Evolutionary conservation across 208 protist species (phyloP).

Genomic region (Trypanosoma rangeli): DNA sequence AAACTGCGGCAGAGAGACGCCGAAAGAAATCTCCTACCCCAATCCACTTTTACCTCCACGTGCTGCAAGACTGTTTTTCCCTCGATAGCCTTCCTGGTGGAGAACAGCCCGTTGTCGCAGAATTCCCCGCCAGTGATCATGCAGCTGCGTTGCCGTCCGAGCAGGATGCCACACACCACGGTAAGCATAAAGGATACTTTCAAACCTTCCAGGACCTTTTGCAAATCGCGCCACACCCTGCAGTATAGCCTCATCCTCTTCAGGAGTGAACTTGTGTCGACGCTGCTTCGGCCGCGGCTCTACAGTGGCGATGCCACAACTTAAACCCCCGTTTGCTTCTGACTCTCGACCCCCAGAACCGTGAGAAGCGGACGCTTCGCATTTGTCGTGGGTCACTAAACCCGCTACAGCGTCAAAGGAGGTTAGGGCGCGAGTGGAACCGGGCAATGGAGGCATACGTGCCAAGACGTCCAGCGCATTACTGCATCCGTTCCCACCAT

Average conservation of each 20-base stretch:
- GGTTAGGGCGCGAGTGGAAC: slow-evolving; percentile 26
- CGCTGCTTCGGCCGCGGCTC: slow-evolving; percentile 9
- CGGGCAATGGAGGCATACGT: slow-evolving; percentile 36
- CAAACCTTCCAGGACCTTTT: slow-evolving; percentile 45
- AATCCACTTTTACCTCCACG: neutral
- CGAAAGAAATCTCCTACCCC: neutral
- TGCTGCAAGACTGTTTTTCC: slow-evolving; percentile 23
- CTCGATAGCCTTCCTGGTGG: slow-evolving; percentile 26
- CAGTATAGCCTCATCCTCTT: slow-evolving; percentile 79
- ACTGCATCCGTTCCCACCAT: neutral
- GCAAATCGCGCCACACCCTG: slow-evolving; percentile 69
- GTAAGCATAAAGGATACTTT: slow-evolving; percentile 66
- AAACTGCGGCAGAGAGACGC: neutral
- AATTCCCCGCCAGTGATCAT: slow-evolving; percentile 84
- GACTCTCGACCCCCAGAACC: neutral
- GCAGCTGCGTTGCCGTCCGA: slow-evolving; percentile 64
- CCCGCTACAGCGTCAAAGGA: slow-evolving; percentile 35
- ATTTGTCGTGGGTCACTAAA: neutral
- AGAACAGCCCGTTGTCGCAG: slow-evolving; percentile 44
- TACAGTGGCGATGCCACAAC: neutral
- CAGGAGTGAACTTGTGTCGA: slow-evolving; percentile 56
- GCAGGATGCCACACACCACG: slow-evolving; percentile 52
- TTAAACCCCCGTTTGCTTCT: neutral
- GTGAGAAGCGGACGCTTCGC: neutral
- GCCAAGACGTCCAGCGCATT: slow-evolving; percentile 55